Conservation (phyloP, 768 basidiomycete species). For the Rhizopogon salebrosus region DNA sequence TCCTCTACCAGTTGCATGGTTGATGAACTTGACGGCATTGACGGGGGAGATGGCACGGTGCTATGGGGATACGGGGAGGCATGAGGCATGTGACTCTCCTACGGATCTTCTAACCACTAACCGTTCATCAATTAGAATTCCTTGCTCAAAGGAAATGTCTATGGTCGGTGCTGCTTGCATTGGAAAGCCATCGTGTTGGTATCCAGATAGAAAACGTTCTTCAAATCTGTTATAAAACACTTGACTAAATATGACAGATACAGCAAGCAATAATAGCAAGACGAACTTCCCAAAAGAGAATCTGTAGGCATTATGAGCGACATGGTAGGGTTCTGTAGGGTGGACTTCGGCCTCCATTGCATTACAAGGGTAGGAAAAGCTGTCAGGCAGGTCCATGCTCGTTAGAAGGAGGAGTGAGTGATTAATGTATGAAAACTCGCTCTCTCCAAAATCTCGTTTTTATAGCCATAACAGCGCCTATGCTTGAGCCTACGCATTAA, state of each 20-base stretch:
- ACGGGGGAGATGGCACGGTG: too few relatives aligned
- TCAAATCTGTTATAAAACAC: neutral
- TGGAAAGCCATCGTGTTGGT: neutral
- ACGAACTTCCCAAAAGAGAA: neutral
- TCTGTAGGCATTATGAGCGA: neutral
- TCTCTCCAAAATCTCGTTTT: neutral
- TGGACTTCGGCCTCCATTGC: neutral
- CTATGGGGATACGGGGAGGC: too few relatives aligned
- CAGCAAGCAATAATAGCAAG: too few relatives aligned
- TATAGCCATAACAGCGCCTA: neutral
- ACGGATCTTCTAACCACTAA: too few relatives aligned
- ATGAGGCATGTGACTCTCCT: too few relatives aligned
- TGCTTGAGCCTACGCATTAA: neutral
- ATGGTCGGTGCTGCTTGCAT: neutral
- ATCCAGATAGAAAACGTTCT: too few relatives aligned
- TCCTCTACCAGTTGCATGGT: too few relatives aligned
- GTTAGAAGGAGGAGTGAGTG: too few relatives aligned
- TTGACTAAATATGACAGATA: neutral
- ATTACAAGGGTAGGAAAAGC: neutral
- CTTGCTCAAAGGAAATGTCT: neutral
- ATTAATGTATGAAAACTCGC: neutral
- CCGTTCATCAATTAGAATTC: too few relatives aligned
- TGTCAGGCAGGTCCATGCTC: neutral
- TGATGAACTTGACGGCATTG: too few relatives aligned
- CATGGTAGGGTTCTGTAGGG: neutral